Evolutionary conservation across 139 green algal genomes (phyloP).

Genomic region (Chlamydomonas sphaeroides): DNA sequence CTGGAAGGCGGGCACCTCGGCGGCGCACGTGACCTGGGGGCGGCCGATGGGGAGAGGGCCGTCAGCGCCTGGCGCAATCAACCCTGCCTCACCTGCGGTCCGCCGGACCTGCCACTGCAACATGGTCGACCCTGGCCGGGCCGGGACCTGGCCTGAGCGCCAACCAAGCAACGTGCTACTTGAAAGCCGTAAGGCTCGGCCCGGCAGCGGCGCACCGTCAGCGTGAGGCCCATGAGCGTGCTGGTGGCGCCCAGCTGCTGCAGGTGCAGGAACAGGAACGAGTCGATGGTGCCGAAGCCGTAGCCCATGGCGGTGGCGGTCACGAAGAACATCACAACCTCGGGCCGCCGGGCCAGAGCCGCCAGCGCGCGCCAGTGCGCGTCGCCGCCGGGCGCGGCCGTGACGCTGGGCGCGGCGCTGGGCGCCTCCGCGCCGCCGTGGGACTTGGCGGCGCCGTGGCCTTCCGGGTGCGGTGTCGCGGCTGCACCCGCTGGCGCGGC

Average conservation of each 20-base stretch:
- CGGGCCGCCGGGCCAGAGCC: neutral
- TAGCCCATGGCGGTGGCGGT: constrained; percentile 9
- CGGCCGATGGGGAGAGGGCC: neutral
- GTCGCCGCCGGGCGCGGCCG: neutral
- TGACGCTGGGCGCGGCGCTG: too few species aligned
- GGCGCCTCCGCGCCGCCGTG: neutral
- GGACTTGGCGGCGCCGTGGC: too few species aligned
- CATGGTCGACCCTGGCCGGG: too few species aligned
- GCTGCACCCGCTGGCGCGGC: too few species aligned
- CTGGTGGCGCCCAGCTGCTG: constrained; percentile 50
- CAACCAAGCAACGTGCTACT: too few species aligned
- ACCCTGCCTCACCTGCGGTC: too few species aligned
- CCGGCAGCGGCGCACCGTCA: constrained; percentile 50
- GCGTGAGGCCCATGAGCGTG: constrained; percentile 61
- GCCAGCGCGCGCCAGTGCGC: neutral
- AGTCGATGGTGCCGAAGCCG: constrained; percentile 52
- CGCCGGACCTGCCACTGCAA: too few species aligned
- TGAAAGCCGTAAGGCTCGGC: too few species aligned
- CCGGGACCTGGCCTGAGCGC: too few species aligned
- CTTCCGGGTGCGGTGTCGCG: too few species aligned
- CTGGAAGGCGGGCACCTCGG: constrained; percentile 63
- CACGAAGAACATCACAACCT: constrained; percentile 26
- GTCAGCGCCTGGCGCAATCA: too few species aligned
- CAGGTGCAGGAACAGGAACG: constrained; percentile 65
- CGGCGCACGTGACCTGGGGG: constrained; percentile 51